phyloP scores from a whole-genome alignment of 208 protist species.

The Leishmania major region DNA sequence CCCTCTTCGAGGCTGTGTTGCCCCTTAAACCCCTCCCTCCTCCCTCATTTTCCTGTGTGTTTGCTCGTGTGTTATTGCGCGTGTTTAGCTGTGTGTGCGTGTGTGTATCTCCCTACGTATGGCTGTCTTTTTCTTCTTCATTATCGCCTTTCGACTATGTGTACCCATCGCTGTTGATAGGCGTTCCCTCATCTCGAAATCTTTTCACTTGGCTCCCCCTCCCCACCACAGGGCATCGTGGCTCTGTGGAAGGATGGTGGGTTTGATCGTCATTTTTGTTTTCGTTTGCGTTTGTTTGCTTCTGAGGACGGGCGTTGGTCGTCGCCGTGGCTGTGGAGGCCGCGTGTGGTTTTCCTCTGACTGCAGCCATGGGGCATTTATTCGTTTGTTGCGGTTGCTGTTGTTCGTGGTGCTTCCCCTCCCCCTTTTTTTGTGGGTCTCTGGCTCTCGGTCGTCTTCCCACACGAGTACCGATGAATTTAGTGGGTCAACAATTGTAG shows the following conservation, averaged over 20 bases:
- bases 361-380: not conserved
- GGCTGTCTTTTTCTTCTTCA: not conserved
- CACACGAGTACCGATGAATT: not conserved
- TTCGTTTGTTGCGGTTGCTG: not conserved
- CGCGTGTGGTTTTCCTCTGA: not conserved
- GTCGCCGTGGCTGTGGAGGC: not conserved
- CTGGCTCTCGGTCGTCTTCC: not conserved
- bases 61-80: not conserved
- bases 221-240: too few species aligned
- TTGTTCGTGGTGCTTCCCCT: too few species aligned
- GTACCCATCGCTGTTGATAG: too few species aligned
- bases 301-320: not conserved
- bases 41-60: not conserved
- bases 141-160: too few species aligned
- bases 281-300: not conserved
- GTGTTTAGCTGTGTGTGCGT: constrained; percentile 6
- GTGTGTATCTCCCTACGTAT: not conserved
- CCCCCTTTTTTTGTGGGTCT: too few species aligned
- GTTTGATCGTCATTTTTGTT: too few species aligned
- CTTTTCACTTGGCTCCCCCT: too few species aligned
- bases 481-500: not conserved
- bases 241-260: too few species aligned
- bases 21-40: not conserved
- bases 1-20: not conserved
- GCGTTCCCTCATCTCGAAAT: too few species aligned